These are phyloP conservation scores for Microcos paniculata DNA, from an alignment of 345 rosid genomes.

Conservation along the genomic window DNA sequence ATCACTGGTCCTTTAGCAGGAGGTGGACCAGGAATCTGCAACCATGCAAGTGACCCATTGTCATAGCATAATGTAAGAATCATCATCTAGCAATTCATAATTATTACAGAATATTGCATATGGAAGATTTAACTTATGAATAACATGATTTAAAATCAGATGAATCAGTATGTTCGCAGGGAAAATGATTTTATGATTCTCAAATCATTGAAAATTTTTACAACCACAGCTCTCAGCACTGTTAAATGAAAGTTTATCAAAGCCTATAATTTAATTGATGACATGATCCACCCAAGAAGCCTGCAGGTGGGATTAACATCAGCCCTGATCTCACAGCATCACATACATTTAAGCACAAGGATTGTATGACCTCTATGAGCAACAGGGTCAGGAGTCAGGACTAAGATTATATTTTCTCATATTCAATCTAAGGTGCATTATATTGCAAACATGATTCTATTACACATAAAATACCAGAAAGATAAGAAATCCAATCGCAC, in stretches of 20 bases:
- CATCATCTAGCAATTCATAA: not conserved
- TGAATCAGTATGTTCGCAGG: not conserved
- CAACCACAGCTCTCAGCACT: not conserved
- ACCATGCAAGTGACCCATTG: slow-evolving; percentile 4
- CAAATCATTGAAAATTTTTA: not conserved
- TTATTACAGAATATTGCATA: not conserved
- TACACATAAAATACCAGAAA: not conserved
- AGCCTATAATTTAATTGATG: not conserved
- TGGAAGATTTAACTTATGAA: not conserved
- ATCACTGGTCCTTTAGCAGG: slow-evolving; percentile 59
- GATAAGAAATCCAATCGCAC: not conserved
- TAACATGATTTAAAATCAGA: not conserved
- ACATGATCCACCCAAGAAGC: not conserved
- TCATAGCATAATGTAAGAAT: not conserved
- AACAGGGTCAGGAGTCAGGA: not conserved
- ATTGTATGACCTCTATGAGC: not conserved
- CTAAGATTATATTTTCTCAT: not conserved
- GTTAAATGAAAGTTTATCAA: not conserved
- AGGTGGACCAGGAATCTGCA: slow-evolving; percentile 75
- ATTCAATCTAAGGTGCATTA: not conserved
- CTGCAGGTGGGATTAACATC: not conserved
- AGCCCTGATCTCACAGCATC: not conserved
- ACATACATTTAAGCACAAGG: not conserved
- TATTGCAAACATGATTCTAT: not conserved
- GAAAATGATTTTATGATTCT: not conserved